Evolutionary conservation across 116 monocot genomes (phyloP).

Genomic region (Iris pallida): DNA sequence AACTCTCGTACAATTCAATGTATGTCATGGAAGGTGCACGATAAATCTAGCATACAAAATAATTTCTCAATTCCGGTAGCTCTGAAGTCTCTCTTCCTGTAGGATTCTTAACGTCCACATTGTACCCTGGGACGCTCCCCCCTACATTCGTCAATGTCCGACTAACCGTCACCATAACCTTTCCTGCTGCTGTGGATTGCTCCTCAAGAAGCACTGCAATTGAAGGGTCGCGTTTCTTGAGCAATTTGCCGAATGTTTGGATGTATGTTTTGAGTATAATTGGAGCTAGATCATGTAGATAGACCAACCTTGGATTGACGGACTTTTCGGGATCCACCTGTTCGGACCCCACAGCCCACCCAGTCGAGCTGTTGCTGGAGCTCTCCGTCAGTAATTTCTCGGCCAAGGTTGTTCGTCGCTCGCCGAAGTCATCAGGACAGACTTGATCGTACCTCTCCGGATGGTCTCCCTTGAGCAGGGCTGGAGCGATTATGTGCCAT

Average conservation of each 20-base stretch:
- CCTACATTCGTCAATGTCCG: conserved; percentile 36
- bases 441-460: conserved; percentile 19
- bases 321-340: conserved; percentile 13
- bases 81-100: conserved; percentile 3
- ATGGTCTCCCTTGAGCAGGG: conserved; percentile 13
- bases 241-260: not conserved
- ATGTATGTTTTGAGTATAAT: conserved; percentile 10
- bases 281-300: conserved; percentile 11
- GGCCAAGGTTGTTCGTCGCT: conserved; percentile 1
- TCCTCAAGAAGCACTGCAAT: conserved; percentile 9
- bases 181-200: not conserved
- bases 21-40: too few relatives aligned
- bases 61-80: too few relatives aligned
- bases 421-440: conserved; percentile 17
- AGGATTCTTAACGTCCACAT: conserved; percentile 7
- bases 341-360: conserved; percentile 7
- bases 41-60: too few relatives aligned
- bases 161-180: conserved; percentile 1
- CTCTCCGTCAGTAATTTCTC: conserved; percentile 1
- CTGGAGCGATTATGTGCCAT: conserved; percentile 8
- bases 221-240: conserved; percentile 8
- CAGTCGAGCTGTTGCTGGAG: not conserved
- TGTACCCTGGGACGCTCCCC: conserved; percentile 7
- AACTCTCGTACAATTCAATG: too few relatives aligned
- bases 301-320: conserved; percentile 8